phyloP scores from a whole-genome alignment of 495 filamentous ascomycete species.

The Tetracladium setigerum region DNA sequence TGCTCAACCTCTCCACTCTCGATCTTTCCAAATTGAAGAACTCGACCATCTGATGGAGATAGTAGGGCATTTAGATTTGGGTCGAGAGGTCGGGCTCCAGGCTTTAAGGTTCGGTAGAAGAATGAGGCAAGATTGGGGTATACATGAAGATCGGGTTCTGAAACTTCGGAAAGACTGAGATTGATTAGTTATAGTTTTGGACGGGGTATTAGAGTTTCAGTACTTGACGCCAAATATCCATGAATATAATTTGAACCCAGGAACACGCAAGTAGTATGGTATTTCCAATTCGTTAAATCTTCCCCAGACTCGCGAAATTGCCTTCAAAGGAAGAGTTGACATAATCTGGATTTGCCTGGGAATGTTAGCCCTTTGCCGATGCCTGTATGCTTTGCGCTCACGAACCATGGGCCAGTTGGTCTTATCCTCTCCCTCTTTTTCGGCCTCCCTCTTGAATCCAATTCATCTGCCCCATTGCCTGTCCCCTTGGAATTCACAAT shows the following conservation, averaged over 20 bases:
- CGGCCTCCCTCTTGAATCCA: conserved; percentile 33
- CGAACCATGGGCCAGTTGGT: conserved; percentile 82
- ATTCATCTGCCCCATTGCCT: conserved; percentile 22
- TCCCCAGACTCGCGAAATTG: conserved; percentile 87
- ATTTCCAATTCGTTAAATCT: conserved; percentile 90
- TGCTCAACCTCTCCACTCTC: conserved; percentile 94
- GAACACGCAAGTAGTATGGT: conserved; percentile 81
- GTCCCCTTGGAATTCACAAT: conserved; percentile 15
- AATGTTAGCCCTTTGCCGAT: conserved; percentile 5
- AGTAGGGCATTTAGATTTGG: conserved; percentile 69
- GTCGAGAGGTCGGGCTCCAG: conserved; percentile 81
- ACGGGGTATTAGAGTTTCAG: conserved; percentile 12
- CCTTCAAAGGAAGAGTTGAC: conserved; percentile 92
- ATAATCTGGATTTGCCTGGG: conserved; percentile 87
- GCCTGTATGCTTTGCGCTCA: neutral
- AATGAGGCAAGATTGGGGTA: conserved; percentile 94
- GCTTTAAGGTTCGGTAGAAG: conserved; percentile 93
- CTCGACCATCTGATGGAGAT: conserved; percentile 80
- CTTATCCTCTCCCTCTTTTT: conserved; percentile 64
- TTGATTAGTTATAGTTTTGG: neutral
- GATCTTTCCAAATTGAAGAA: conserved; percentile 89
- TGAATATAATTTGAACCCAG: conserved; percentile 92
- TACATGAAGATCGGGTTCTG: conserved; percentile 75
- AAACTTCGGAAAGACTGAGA: conserved; percentile 67
- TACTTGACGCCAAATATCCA: conserved; percentile 89